Base-by-base conservation (phyloP, 371 early-diverging fungal genomes). In the Mortierella sp. region DNA sequence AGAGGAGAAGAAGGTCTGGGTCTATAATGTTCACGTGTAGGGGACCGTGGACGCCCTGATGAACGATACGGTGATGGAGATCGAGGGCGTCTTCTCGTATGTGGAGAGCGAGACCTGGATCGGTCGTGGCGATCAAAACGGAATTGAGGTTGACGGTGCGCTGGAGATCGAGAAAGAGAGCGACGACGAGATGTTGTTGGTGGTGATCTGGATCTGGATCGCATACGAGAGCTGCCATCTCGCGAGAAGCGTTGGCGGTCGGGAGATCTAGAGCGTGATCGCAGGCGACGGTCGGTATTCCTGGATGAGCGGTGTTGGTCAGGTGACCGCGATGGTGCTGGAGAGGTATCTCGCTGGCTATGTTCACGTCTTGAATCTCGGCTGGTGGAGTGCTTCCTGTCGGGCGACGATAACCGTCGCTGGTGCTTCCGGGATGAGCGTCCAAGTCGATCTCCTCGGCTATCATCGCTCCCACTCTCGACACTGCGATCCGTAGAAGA, bases 111-210 rank as follows among this genome's bases (percentile, higher is more conserved):
- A 26, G 72, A 62, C 7, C 48, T 31, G 12, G 65, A 67, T 12
- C 55, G 73, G 21, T 34, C 47, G 21, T 59, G 48, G 6, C 30
- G 53, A 46, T 32, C 28, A 6, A 52, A 46, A 21, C 50, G 52
- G 51, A 42, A 49, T n/a, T n/a, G n/a, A 8, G 48, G n/a, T 28
- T 47, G 57, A 46, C 46, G 23, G 50, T 37, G 27, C 4, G 37
- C 17, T 31, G 72, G 67, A 19, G 76, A 75, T 9, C 75, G 64
- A 44, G 71, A 70, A 0, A 53, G 61, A 3, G 66, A 60, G n/a
- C 64, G 61, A 32, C 73, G 73, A 37, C 44, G 39, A 34, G 12
- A 34, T 17, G 32, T 8, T 19, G 51, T 12, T 21, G 52, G 31
- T 8, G 57, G 62, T 3, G 63, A 67, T 19, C 48, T 9, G 21